A percentile compares a stretch with the other conserved stretches of the same genome.
These are phyloP conservation scores for Dinochytrium kinnereticum DNA, from an alignment of 371 early-diverging fungal genomes.

Conservation along the genomic window DNA sequence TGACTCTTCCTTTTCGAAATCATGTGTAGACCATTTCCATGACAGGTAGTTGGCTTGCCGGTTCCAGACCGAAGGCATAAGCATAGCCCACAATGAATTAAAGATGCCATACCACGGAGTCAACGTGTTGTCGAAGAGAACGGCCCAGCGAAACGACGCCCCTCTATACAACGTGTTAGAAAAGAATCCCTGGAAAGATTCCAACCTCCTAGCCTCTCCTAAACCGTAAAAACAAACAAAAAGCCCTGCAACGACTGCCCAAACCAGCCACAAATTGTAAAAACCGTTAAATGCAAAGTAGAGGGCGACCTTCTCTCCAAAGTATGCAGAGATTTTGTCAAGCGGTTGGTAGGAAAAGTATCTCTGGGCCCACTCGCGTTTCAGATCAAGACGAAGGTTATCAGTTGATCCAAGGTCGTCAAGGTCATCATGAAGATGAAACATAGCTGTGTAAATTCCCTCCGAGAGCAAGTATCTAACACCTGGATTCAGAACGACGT, in stretches of 20 bases:
- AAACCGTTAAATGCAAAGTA: constrained; percentile 66
- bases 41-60: constrained; percentile 53
- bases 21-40: constrained; percentile 60
- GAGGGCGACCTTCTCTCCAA: constrained; percentile 66
- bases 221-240: constrained; percentile 55
- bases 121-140: constrained; percentile 61
- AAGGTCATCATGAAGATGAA: constrained; percentile 47
- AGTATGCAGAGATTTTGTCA: constrained; percentile 54
- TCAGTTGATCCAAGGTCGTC: neutral
- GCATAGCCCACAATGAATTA: constrained; percentile 60
- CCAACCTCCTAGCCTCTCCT: constrained; percentile 19
- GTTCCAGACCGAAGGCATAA: constrained; percentile 67
- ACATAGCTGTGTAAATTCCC: constrained; percentile 38
- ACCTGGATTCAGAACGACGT: too few relatives aligned
- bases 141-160: constrained; percentile 21
- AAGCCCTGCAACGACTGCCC: constrained; percentile 48
- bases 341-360: constrained; percentile 41
- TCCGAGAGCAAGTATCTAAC: constrained; percentile 35
- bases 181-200: neutral
- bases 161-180: neutral
- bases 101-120: constrained; percentile 60
- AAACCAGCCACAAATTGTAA: constrained; percentile 52
- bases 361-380: constrained; percentile 22
- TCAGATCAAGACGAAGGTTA: constrained; percentile 10
- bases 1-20: constrained; percentile 58